phyloP scores from a whole-genome alignment of 495 filamentous ascomycete species.

The Aspergillus carlsbadensis region DNA sequence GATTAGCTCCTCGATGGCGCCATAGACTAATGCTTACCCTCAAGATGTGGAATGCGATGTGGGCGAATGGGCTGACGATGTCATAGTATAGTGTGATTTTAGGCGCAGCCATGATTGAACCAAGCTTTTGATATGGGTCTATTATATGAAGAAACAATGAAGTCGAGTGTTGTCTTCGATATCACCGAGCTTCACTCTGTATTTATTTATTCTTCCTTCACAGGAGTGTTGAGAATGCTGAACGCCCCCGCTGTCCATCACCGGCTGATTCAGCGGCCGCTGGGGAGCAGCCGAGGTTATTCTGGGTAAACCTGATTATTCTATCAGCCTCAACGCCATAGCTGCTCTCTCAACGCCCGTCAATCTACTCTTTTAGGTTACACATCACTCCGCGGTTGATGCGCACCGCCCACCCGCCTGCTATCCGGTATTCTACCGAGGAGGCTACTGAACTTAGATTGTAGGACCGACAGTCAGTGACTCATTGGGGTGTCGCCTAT shows the following conservation, averaged over 20 bases:
- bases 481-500: too few species aligned
- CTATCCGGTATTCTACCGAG: neutral
- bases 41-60: constrained; percentile 64
- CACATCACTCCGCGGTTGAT: too few species aligned
- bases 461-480: too few species aligned
- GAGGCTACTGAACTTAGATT: too few species aligned
- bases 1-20: neutral
- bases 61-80: constrained; percentile 69
- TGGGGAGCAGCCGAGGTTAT: neutral
- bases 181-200: neutral
- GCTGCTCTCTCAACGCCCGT: neutral
- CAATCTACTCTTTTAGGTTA: too few species aligned
- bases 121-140: too few species aligned
- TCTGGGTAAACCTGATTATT: constrained; percentile 1
- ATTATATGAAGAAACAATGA: too few species aligned
- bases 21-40: constrained; percentile 40
- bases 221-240: neutral
- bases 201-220: neutral
- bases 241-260: neutral
- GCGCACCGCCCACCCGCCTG: too few species aligned
- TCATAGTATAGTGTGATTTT: constrained; percentile 68
- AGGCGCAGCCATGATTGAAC: constrained; percentile 44
- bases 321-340: constrained; percentile 1
- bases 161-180: neutral
- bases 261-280: neutral